Percentiles rank a stretch among this genome's conserved stretches.
phyloP scores from a whole-genome alignment of 2,329 filamentous ascomycete species.

The Capronia epimyces region DNA sequence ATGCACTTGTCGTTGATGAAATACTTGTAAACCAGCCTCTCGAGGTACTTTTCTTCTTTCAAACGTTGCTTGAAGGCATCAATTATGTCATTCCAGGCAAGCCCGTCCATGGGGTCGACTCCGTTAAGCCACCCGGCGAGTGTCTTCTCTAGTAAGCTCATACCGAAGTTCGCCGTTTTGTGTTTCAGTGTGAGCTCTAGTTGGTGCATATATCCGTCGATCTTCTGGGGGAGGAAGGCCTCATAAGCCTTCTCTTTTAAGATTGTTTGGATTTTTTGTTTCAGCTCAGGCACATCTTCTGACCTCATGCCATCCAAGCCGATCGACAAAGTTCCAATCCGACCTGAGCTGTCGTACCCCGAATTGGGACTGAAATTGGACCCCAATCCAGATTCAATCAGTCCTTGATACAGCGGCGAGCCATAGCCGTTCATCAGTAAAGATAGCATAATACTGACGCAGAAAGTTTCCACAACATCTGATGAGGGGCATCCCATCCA shows the following conservation, averaged over 20 bases:
- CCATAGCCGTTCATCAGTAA: conserved; percentile 91
- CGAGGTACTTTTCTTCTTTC: conserved; percentile 73
- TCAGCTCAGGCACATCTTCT: conserved; percentile 70
- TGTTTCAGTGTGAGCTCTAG: conserved; percentile 89
- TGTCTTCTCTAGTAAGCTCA: conserved; percentile 80
- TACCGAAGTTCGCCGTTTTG: conserved; percentile 92
- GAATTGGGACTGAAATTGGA: conserved; percentile 93
- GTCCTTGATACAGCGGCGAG: conserved; percentile 79
- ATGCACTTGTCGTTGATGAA: conserved; percentile 79
- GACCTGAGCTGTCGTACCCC: conserved; percentile 76
- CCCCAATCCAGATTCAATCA: conserved; percentile 85
- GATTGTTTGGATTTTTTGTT: conserved; percentile 66
- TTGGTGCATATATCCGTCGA: conserved; percentile 90
- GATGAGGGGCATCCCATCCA: conserved; percentile 83
- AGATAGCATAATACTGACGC: conserved; percentile 72
- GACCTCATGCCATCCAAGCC: conserved; percentile 86
- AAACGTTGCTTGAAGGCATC: conserved; percentile 67
- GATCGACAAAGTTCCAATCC: conserved; percentile 77
- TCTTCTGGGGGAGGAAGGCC: conserved; percentile 83
- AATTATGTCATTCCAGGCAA: conserved; percentile 89
- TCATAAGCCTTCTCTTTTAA: conserved; percentile 63
- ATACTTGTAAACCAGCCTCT: conserved; percentile 81
- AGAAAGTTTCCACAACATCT: conserved; percentile 82
- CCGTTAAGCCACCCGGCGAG: conserved; percentile 95
- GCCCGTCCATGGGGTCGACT: conserved; percentile 80